phyloP scores from a whole-genome alignment of 768 basidiomycete species.

The Mycena maculata region DNA sequence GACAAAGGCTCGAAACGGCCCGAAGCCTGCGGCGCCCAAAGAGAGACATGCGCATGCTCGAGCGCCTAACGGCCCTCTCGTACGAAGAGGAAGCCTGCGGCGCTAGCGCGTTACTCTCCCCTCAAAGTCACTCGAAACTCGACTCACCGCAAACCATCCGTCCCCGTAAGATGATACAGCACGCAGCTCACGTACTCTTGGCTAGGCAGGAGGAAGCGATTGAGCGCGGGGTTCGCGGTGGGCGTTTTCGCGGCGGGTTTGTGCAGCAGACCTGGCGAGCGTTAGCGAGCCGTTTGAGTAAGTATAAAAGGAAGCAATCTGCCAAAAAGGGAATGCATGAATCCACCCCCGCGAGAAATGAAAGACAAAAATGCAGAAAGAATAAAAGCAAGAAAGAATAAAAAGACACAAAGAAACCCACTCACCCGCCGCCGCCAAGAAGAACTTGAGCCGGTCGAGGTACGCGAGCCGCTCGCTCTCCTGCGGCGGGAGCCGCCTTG shows the following conservation, averaged over 20 bases:
- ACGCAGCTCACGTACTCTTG: slow-evolving; percentile 93
- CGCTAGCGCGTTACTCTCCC: no score
- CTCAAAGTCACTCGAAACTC: slow-evolving; percentile 98
- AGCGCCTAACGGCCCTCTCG: no score
- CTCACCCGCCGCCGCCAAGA: slow-evolving; percentile 70
- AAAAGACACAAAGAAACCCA: no score
- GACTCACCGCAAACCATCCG: slow-evolving; percentile 94
- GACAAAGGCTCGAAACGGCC: no score
- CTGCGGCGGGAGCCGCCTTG: slow-evolving; percentile 68
- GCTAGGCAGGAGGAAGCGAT: slow-evolving; percentile 88
- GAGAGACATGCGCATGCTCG: no score
- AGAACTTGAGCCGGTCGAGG: slow-evolving; percentile 88
- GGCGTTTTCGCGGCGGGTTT: slow-evolving; percentile 19
- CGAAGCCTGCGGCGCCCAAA: no score
- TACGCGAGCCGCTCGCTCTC: slow-evolving; percentile 81
- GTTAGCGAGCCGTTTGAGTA: neutral
- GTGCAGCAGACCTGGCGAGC: no score
- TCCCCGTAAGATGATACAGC: slow-evolving; percentile 94
- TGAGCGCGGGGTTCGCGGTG: slow-evolving; percentile 74
- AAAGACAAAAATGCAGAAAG: neutral
- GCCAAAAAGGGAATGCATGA: neutral
- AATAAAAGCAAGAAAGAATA: no score
- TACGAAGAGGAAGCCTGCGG: no score
- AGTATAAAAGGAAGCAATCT: neutral
- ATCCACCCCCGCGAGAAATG: neutral